Evolutionary conservation across 257 asterid genomes (phyloP).

Genomic region (Dorcoceras hygrometricum): DNA sequence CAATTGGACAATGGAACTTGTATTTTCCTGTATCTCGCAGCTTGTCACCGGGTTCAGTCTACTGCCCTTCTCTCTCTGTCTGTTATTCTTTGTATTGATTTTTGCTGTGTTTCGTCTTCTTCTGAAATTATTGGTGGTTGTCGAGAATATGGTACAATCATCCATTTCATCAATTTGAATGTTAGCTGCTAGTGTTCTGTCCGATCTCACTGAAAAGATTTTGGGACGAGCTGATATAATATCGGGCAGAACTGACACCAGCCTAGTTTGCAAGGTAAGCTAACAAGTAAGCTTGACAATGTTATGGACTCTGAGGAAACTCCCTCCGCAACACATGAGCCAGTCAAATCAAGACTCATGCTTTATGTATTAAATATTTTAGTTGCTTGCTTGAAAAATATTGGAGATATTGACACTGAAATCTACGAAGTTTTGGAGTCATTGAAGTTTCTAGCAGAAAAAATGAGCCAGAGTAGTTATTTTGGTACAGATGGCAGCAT

Average conservation of each 20-base stretch:
- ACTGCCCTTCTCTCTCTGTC: background rate
- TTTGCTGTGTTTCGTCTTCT: too few relatives aligned
- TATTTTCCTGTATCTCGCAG: conserved; percentile 1
- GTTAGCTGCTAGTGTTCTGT: conserved; percentile 44
- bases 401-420: conserved; percentile 35
- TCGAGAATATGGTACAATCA: conserved; percentile 38
- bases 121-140: conserved; percentile 36
- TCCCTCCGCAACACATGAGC: conserved; percentile 23
- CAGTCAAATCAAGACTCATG: conserved; percentile 36
- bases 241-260: conserved; percentile 36
- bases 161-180: conserved; percentile 44
- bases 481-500: conserved; percentile 37
- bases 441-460: conserved; percentile 52
- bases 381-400: conserved; percentile 50
- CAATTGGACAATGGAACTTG: too few relatives aligned
- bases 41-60: conserved; percentile 40
- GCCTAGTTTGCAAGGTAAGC: conserved; percentile 41
- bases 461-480: conserved; percentile 32
- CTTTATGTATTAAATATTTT: conserved; percentile 44
- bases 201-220: conserved; percentile 52
- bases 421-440: conserved; percentile 35
- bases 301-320: conserved; percentile 29
- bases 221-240: conserved; percentile 45
- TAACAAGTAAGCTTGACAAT: conserved; percentile 36
- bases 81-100: background rate